A percentile compares a stretch with the other conserved stretches of the same genome.
phyloP scores from a whole-genome alignment of 192 early-diverging fungal species.

The Mortierella alpina region DNA sequence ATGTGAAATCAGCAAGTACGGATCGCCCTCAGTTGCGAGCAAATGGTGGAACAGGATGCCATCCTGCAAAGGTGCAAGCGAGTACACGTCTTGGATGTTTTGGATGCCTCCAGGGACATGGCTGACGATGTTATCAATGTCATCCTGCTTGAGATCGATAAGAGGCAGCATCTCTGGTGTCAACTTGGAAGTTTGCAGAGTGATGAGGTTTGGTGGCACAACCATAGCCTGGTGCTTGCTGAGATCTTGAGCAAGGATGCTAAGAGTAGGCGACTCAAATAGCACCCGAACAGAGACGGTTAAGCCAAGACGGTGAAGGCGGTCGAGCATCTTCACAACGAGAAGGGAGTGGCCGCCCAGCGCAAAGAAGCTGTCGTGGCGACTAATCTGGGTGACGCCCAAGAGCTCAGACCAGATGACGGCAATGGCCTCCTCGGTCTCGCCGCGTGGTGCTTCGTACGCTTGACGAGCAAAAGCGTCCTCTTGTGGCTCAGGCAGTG shows the following conservation, averaged over 20 bases:
- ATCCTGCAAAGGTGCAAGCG: constrained; percentile 10
- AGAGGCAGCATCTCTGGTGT: constrained; percentile 9
- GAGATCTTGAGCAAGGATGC: background rate
- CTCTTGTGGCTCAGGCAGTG: constrained; percentile 18
- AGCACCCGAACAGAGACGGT: constrained; percentile 2
- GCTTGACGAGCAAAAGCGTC: background rate
- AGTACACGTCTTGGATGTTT: constrained; percentile 16
- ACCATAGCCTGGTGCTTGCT: background rate
- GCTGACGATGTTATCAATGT: constrained; percentile 5
- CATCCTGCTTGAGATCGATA: constrained; percentile 5
- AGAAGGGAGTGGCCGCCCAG: constrained; percentile 32
- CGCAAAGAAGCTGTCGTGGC: constrained; percentile 26
- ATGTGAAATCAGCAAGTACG: background rate
- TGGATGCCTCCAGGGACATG: background rate
- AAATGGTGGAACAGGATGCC: constrained; percentile 19
- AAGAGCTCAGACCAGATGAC: background rate
- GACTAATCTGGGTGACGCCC: background rate
- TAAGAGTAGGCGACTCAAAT: constrained; percentile 3
- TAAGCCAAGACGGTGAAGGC: background rate
- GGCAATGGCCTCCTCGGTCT: constrained; percentile 5
- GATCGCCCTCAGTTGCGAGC: constrained; percentile 2
- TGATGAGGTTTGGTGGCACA: background rate
- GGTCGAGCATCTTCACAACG: constrained; percentile 3
- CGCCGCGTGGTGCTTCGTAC: constrained; percentile 11
- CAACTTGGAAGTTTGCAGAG: background rate